These are phyloP conservation scores for Nitzschia inconspicua DNA, from an alignment of 108 stramenopile genomes.

Conservation along the genomic window DNA sequence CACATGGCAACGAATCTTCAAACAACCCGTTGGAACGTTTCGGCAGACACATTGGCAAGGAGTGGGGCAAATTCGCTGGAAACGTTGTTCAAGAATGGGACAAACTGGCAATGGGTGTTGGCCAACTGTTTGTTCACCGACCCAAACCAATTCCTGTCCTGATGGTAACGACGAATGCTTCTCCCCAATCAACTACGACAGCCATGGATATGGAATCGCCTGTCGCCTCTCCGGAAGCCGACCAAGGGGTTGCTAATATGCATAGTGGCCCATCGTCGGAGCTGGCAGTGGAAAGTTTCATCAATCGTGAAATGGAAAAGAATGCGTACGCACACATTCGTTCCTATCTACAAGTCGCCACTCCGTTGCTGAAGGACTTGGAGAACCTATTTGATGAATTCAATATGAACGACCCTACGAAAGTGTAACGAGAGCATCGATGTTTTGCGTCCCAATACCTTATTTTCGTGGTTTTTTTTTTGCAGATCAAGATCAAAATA, in stretches of 20 bases:
- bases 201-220: not conserved
- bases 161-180: not conserved
- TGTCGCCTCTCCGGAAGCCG: not conserved
- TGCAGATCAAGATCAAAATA: too few relatives aligned
- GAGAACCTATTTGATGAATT: slow-evolving; percentile 48
- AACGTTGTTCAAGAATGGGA: slow-evolving; percentile 17
- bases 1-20: not conserved
- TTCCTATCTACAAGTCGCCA: slow-evolving; percentile 33
- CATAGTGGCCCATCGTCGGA: too few relatives aligned
- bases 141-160: not conserved
- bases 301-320: slow-evolving; percentile 38
- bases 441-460: too few relatives aligned
- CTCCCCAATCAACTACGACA: not conserved
- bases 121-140: slow-evolving; percentile 14
- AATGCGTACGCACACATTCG: slow-evolving; percentile 48
- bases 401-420: slow-evolving; percentile 71
- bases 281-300: slow-evolving; percentile 32
- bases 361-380: slow-evolving; percentile 48
- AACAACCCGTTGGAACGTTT: slow-evolving; percentile 27
- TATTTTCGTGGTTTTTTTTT: too few relatives aligned
- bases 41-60: slow-evolving; percentile 36
- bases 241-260: not conserved
- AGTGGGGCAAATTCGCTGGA: slow-evolving; percentile 35
- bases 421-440: slow-evolving; percentile 49
- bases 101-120: not conserved